A percentile compares a stretch with the other conserved stretches of the same genome.
These are phyloP conservation scores for Candida nanaspora DNA, from an alignment of 805 yeast genomes.

Conservation along the genomic window DNA sequence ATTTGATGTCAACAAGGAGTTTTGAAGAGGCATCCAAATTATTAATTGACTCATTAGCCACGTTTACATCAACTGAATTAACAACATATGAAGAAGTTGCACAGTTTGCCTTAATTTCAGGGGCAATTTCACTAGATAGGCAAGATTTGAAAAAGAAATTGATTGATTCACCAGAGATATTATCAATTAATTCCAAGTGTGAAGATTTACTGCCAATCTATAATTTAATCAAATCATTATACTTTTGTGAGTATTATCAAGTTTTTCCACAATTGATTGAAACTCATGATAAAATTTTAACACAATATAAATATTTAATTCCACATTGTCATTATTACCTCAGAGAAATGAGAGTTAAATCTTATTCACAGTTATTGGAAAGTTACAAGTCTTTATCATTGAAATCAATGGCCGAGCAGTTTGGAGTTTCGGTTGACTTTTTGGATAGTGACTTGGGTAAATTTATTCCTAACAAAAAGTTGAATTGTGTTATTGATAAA, in stretches of 20 bases:
- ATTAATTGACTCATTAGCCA: constrained; percentile 85
- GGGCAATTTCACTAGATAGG: constrained; percentile 75
- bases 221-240: constrained; percentile 76
- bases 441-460: constrained; percentile 82
- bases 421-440: constrained; percentile 83
- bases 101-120: constrained; percentile 81
- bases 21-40: constrained; percentile 80
- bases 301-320: constrained; percentile 56
- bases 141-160: constrained; percentile 77
- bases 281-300: constrained; percentile 67
- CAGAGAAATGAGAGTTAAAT: constrained; percentile 91
- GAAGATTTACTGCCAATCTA: constrained; percentile 72
- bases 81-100: constrained; percentile 87
- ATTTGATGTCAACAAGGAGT: constrained; percentile 75
- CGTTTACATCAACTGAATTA: constrained; percentile 89
- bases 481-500: constrained; percentile 92
- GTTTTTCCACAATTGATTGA: constrained; percentile 73
- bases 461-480: constrained; percentile 86
- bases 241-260: constrained; percentile 78
- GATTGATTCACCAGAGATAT: constrained; percentile 89
- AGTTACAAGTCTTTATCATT: constrained; percentile 86
- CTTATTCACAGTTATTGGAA: constrained; percentile 89
- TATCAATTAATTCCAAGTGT: constrained; percentile 69
- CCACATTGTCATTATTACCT: constrained; percentile 79
- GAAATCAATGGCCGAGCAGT: constrained; percentile 89